A percentile compares a stretch with the other conserved stretches of the same genome.
Evolutionary conservation across 1,139 yeast genomes (phyloP).

Genomic region (Kodamaea plutei): DNA sequence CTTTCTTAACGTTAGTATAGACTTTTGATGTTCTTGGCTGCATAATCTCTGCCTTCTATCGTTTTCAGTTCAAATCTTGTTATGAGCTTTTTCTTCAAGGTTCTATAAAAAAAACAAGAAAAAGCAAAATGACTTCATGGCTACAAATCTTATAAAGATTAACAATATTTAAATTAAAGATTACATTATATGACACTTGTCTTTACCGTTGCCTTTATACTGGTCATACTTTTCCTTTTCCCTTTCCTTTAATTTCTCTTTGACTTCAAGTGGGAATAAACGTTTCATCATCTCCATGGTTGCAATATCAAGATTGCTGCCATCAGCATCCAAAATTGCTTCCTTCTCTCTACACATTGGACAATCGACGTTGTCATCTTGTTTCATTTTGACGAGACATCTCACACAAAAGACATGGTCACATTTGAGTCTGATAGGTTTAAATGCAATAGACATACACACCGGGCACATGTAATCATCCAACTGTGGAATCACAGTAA

Average conservation of each 20-base stretch:
- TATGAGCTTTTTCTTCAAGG: too few relatives aligned
- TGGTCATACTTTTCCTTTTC: slow-evolving; percentile 49
- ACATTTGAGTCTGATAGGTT: slow-evolving; percentile 62
- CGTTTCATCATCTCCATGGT: slow-evolving; percentile 50
- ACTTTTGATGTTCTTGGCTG: too few relatives aligned
- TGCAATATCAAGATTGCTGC: slow-evolving; percentile 54
- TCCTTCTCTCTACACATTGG: slow-evolving; percentile 58
- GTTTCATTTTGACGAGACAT: slow-evolving; percentile 63
- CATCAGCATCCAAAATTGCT: slow-evolving; percentile 57
- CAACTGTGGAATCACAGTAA: slow-evolving; percentile 62
- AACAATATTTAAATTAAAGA: too few relatives aligned
- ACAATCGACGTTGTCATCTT: slow-evolving; percentile 54
- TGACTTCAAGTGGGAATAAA: slow-evolving; percentile 65
- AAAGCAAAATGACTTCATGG: too few relatives aligned
- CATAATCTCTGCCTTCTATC: too few relatives aligned
- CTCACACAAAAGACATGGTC: slow-evolving; percentile 69
- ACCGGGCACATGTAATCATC: slow-evolving; percentile 76
- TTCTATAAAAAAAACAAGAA: too few relatives aligned
- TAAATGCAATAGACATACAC: slow-evolving; percentile 64
- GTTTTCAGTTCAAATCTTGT: too few relatives aligned
- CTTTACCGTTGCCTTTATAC: slow-evolving; percentile 17
- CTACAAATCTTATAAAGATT: too few relatives aligned
- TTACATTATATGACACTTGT: slow-evolving; percentile 25
- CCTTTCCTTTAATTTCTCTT: slow-evolving; percentile 55
- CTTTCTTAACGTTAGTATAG: too few relatives aligned